Evolutionary conservation across 2,329 filamentous ascomycete species (phyloP).

Genomic region (Sarocladium brachiariae): DNA sequence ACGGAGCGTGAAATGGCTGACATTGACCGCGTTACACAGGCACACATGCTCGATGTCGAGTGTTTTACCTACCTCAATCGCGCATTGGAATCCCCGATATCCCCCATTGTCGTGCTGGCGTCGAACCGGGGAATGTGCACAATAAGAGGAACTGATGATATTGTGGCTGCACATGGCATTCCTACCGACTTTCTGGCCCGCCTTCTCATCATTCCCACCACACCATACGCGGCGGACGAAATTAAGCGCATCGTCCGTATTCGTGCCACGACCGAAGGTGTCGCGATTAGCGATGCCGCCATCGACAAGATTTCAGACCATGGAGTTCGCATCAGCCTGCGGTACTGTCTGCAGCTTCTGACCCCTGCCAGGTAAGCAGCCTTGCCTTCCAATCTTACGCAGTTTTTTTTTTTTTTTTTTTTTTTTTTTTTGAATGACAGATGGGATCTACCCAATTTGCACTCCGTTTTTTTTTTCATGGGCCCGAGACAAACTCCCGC

Average conservation of each 20-base stretch:
- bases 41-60: conserved; percentile 99
- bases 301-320: conserved; percentile 82
- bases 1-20: background rate
- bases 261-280: conserved; percentile 73
- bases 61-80: conserved; percentile 99
- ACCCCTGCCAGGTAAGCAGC: conserved; percentile 65
- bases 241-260: conserved; percentile 88
- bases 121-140: conserved; percentile 93
- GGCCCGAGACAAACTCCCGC: conserved; percentile 26
- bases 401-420: too few species aligned
- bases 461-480: conserved; percentile 11
- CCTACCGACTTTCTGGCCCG: conserved; percentile 89
- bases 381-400: conserved; percentile 9
- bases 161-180: conserved; percentile 85
- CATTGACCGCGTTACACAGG: conserved; percentile 43
- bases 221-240: conserved; percentile 79
- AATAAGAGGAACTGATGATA: conserved; percentile 78
- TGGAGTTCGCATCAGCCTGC: conserved; percentile 80
- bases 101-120: conserved; percentile 93
- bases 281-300: conserved; percentile 73
- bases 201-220: conserved; percentile 91
- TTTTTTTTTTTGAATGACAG: background rate
- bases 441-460: background rate
- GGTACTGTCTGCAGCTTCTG: conserved; percentile 89
- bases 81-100: conserved; percentile 90